Evolutionary conservation across 768 basidiomycete species (phyloP).

Genomic region (Sporobolomyces roseus): DNA sequence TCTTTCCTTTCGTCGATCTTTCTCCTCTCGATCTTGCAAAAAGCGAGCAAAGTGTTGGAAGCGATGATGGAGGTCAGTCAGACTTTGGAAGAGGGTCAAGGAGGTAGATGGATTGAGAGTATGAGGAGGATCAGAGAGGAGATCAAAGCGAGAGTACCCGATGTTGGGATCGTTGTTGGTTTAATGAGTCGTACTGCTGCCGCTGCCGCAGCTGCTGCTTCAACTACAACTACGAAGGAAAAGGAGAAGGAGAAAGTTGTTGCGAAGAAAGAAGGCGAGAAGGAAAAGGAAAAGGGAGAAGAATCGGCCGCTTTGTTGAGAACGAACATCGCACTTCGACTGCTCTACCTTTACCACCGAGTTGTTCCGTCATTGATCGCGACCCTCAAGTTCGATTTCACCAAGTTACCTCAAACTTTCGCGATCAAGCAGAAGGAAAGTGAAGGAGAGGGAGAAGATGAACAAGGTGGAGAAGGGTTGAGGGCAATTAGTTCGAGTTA

Average conservation of each 20-base stretch:
- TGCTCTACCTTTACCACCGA: slow-evolving; percentile 80
- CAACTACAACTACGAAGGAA: background rate
- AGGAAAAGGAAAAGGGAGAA: background rate
- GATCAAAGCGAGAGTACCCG: slow-evolving; percentile 61
- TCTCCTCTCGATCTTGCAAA: slow-evolving; percentile 68
- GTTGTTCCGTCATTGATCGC: slow-evolving; percentile 68
- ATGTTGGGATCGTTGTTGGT: slow-evolving; percentile 77
- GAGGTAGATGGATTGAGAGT: slow-evolving; percentile 53
- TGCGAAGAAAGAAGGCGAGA: background rate
- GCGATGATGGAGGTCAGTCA: slow-evolving; percentile 53
- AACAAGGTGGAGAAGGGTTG: slow-evolving; percentile 37
- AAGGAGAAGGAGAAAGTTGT: background rate
- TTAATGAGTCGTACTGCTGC: slow-evolving; percentile 51
- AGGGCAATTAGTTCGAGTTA: slow-evolving; percentile 53
- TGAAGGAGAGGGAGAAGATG: background rate
- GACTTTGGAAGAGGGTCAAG: slow-evolving; percentile 55
- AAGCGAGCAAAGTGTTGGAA: slow-evolving; percentile 60
- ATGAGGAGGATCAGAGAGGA: slow-evolving; percentile 58
- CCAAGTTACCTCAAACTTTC: slow-evolving; percentile 56
- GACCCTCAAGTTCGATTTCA: slow-evolving; percentile 79
- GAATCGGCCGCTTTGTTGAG: slow-evolving; percentile 53
- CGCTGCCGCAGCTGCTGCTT: slow-evolving; percentile 4
- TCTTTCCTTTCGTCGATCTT: slow-evolving; percentile 79
- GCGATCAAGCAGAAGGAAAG: background rate
- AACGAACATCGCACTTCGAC: slow-evolving; percentile 70